These are phyloP conservation scores for Coemansia sp. DNA, from an alignment of 192 early-diverging fungal genomes.

Conservation along the genomic window DNA sequence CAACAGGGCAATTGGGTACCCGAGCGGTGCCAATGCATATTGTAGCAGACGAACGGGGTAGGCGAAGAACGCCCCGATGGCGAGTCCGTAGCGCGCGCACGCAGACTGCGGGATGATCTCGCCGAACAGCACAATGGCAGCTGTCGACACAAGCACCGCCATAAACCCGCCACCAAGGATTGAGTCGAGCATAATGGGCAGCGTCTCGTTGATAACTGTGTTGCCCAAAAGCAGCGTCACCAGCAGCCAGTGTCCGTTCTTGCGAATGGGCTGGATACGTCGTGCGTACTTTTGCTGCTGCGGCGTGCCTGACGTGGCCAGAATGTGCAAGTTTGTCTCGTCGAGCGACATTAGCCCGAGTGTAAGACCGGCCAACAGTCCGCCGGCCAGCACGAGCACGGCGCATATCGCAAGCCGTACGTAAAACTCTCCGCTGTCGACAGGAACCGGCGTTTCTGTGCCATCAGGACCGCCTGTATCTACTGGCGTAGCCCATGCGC, in stretches of 20 bases:
- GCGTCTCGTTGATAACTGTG: conserved; percentile 92
- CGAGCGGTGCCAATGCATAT: conserved; percentile 64
- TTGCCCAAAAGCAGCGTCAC: conserved; percentile 91
- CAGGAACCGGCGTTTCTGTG: not conserved
- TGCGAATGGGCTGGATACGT: conserved; percentile 82
- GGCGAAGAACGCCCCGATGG: conserved; percentile 87
- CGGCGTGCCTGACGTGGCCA: conserved; percentile 74
- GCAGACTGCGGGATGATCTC: conserved; percentile 95
- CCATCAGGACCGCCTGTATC: not conserved
- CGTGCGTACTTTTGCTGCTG: conserved; percentile 71
- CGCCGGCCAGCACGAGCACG: conserved; percentile 74
- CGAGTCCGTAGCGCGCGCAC: conserved; percentile 84
- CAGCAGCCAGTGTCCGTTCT: conserved; percentile 90
- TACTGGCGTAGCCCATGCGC: not conserved
- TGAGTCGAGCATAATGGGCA: conserved; percentile 82
- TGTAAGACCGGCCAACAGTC: conserved; percentile 72
- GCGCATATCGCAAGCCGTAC: conserved; percentile 47
- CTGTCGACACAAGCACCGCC: conserved; percentile 84
- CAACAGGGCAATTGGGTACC: conserved; percentile 84
- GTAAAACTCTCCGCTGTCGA: conserved; percentile 14
- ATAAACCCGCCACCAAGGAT: conserved; percentile 75
- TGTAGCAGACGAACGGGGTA: conserved; percentile 66
- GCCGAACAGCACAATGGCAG: conserved; percentile 89
- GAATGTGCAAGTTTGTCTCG: conserved; percentile 74
- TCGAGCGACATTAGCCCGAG: conserved; percentile 83